These are phyloP conservation scores for Pythium rhizo-oryzae DNA, from an alignment of 352 stramenopile genomes.

Conservation along the genomic window DNA sequence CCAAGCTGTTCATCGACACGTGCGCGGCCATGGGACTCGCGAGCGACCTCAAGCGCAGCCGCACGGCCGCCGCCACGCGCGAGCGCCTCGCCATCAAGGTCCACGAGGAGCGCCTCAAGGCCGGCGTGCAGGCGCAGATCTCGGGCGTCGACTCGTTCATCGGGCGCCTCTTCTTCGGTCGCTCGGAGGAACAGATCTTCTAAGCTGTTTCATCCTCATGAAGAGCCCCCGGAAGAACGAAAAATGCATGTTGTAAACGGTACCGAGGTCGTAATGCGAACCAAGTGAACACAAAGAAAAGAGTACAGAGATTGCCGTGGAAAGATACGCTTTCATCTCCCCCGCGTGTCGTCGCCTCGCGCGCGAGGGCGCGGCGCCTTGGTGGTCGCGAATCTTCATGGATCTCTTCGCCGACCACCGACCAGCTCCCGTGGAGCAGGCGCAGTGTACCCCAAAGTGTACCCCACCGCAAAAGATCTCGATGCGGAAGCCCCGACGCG, in stretches of 20 bases:
- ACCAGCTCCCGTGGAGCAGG: not conserved
- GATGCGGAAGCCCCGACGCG: not conserved
- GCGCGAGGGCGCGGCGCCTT: too few species aligned
- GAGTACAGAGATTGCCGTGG: not conserved
- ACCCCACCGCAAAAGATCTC: not conserved
- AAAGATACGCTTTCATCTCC: too few species aligned
- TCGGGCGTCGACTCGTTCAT: slow-evolving; percentile 63
- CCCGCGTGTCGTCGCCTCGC: too few species aligned
- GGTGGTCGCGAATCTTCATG: too few species aligned
- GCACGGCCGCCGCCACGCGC: slow-evolving; percentile 69
- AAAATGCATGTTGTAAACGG: slow-evolving; percentile 9
- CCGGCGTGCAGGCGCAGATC: slow-evolving; percentile 45
- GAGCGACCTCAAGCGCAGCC: slow-evolving; percentile 95
- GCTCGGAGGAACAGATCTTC: slow-evolving; percentile 80
- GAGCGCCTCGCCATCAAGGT: slow-evolving; percentile 72
- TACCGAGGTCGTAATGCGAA: not conserved
- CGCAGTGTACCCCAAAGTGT: not conserved
- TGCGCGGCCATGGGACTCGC: slow-evolving; percentile 92
- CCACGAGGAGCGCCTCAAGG: slow-evolving; percentile 59
- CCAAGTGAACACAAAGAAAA: not conserved
- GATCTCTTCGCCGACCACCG: not conserved
- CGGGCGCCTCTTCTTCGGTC: slow-evolving; percentile 78
- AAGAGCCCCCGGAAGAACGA: not conserved
- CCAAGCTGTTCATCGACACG: slow-evolving; percentile 97
- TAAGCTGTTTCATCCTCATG: slow-evolving; percentile 24